Conservation (phyloP, 169 alveolate genomes). For the Theileria parva region DNA sequence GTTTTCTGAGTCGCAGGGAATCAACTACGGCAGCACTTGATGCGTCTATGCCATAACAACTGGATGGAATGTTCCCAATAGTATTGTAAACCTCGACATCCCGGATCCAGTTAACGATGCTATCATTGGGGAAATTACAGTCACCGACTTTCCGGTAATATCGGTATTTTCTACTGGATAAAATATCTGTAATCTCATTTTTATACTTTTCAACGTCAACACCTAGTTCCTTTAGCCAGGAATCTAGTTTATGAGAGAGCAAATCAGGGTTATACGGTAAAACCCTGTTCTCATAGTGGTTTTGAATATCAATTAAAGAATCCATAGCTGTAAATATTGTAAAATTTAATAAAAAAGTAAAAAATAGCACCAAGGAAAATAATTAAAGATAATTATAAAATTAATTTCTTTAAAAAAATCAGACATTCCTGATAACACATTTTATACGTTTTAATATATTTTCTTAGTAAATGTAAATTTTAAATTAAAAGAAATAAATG, state of each 20-base stretch:
- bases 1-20: conserved; percentile 37
- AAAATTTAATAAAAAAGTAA: no score
- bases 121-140: background rate
- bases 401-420: no score
- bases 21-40: conserved; percentile 70
- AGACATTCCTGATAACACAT: background rate
- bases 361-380: background rate
- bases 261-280: background rate
- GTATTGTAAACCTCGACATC: conserved; percentile 51
- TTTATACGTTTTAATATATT: no score
- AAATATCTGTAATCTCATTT: conserved; percentile 21
- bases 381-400: no score
- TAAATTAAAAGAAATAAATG: background rate
- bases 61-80: conserved; percentile 14
- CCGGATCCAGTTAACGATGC: conserved; percentile 46
- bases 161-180: conserved; percentile 26
- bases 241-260: conserved; percentile 28
- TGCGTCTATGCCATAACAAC: conserved; percentile 57
- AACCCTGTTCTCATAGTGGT: background rate
- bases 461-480: background rate
- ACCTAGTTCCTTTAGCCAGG: conserved; percentile 52
- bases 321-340: background rate
- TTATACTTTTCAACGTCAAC: conserved; percentile 37
- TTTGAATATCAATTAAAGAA: background rate
- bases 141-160: conserved; percentile 30